Evolutionary conservation across 2,329 filamentous ascomycete genomes (phyloP).

Genomic region (Xylariaceae sp.): DNA sequence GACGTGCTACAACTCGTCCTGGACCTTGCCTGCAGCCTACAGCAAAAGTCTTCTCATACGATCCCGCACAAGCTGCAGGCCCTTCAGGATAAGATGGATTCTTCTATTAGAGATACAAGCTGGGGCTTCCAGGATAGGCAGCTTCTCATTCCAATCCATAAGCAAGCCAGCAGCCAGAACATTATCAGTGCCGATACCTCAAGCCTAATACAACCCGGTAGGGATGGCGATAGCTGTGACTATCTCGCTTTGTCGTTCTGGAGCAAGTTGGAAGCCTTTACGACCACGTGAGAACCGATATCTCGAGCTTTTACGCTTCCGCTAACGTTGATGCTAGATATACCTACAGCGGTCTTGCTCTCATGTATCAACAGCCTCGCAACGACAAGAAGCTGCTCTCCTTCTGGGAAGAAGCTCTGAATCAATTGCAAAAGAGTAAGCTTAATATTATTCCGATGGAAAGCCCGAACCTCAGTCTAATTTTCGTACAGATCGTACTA

Average conservation of each 20-base stretch:
- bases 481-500: conserved; percentile 18
- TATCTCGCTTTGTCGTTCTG: conserved; percentile 56
- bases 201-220: conserved; percentile 46
- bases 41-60: conserved; percentile 53
- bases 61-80: conserved; percentile 54
- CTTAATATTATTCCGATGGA: not conserved
- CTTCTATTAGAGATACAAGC: conserved; percentile 40
- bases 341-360: conserved; percentile 48
- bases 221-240: conserved; percentile 41
- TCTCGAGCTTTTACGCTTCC: not conserved
- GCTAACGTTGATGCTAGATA: conserved; percentile 37
- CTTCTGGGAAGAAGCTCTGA: conserved; percentile 37
- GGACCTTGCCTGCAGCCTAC: conserved; percentile 64
- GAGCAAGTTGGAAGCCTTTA: conserved; percentile 53
- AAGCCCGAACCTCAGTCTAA: conserved; percentile 2
- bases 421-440: conserved; percentile 33
- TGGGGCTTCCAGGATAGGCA: conserved; percentile 45
- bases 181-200: conserved; percentile 54
- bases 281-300: conserved; percentile 43
- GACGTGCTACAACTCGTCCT: conserved; percentile 60
- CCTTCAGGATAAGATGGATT: conserved; percentile 58
- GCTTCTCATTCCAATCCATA: conserved; percentile 51
- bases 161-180: conserved; percentile 41
- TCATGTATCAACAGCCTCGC: conserved; percentile 35
- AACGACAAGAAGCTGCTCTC: conserved; percentile 35